Evolutionary conservation across 441 rosid species (phyloP).

Genomic region (Syzygium malaccense): DNA sequence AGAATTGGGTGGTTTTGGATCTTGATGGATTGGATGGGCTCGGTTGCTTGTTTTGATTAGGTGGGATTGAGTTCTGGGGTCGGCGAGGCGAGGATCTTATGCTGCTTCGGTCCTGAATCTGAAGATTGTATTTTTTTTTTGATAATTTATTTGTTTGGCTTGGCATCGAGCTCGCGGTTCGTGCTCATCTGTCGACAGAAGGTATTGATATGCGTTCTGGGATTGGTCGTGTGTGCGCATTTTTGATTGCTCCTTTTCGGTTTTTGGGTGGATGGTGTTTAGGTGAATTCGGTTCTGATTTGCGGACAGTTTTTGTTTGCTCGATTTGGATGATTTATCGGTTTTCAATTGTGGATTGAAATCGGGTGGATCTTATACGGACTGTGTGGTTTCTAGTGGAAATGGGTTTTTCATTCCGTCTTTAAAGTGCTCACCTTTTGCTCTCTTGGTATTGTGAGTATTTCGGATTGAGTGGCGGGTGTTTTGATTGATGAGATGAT

Average conservation of each 20-base stretch:
- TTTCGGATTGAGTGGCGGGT: background rate
- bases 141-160: background rate
- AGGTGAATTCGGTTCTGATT: background rate
- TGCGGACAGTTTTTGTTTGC: background rate
- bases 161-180: slow-evolving; percentile 14
- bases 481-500: slow-evolving; percentile 8
- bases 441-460: background rate
- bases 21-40: slow-evolving; percentile 4
- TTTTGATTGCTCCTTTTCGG: background rate
- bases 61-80: slow-evolving; percentile 14
- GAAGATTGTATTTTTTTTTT: background rate
- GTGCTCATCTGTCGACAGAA: slow-evolving; percentile 16
- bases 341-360: background rate
- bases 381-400: background rate
- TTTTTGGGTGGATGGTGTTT: background rate
- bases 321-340: background rate
- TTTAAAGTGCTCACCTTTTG: background rate
- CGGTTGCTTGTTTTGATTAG: slow-evolving; percentile 18
- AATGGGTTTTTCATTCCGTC: slow-evolving; percentile 1
- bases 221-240: background rate
- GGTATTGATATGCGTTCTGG: slow-evolving; percentile 18
- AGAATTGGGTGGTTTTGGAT: slow-evolving; percentile 12
- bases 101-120: slow-evolving; percentile 28
- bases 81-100: slow-evolving; percentile 31
- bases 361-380: slow-evolving; percentile 18